Evolutionary conservation across 768 basidiomycete genomes (phyloP).

Genomic region (Russula compacta): DNA sequence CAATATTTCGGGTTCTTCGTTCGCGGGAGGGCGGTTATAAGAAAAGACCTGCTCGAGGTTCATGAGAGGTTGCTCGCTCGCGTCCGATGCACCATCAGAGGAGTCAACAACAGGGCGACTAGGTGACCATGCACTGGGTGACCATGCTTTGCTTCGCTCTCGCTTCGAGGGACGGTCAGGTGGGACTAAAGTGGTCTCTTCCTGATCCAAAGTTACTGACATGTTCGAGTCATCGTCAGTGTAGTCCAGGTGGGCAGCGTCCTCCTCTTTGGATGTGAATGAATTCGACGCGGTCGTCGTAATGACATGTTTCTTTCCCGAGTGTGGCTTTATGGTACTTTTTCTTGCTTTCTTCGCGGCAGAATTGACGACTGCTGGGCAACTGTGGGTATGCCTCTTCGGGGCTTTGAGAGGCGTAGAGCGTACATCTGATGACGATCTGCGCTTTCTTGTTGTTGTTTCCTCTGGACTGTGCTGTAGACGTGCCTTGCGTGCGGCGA

Average conservation of each 20-base stretch:
- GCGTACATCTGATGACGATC: neutral
- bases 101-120: conserved; percentile 33
- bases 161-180: neutral
- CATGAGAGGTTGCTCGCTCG: conserved; percentile 22
- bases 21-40: neutral
- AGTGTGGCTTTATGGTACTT: conserved; percentile 23
- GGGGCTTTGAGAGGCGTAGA: conserved; percentile 21
- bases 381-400: conserved; percentile 40
- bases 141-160: conserved; percentile 38
- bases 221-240: conserved; percentile 19
- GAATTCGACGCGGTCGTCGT: conserved; percentile 22
- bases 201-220: conserved; percentile 27
- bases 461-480: conserved; percentile 5
- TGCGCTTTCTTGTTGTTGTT: neutral
- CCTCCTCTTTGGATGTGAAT: conserved; percentile 31
- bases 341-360: conserved; percentile 26
- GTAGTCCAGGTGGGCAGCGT: conserved; percentile 22
- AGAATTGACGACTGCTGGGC: neutral
- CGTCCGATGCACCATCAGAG: conserved; percentile 24
- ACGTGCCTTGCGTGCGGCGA: conserved; percentile 63
- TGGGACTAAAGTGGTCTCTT: neutral
- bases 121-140: conserved; percentile 61
- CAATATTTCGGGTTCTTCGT: conserved; percentile 23
- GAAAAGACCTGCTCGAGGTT: conserved; percentile 23
- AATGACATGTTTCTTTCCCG: conserved; percentile 22